These are phyloP conservation scores for Ustilago curta DNA, from an alignment of 1,284 basidiomycete species.

Conservation along the genomic window DNA sequence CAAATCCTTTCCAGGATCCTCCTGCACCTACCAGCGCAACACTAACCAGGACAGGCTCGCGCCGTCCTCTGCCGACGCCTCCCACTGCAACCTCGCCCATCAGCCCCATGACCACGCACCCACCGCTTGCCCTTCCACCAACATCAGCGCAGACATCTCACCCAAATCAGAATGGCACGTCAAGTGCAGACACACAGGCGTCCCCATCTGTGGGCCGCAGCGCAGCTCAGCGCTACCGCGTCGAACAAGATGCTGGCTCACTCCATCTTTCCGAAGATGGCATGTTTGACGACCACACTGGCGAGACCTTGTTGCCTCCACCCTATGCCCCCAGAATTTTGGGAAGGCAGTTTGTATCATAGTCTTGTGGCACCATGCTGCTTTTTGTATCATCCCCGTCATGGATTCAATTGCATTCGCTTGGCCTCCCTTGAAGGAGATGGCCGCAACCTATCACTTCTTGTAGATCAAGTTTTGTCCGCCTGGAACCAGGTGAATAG, in stretches of 20 bases:
- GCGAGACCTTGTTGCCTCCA: constrained; percentile 39
- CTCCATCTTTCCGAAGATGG: constrained; percentile 36
- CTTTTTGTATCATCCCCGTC: not conserved
- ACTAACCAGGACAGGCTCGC: constrained; percentile 20
- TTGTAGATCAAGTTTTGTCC: not conserved
- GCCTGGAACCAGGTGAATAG: no score
- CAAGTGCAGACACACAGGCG: not conserved
- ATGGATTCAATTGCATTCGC: not conserved
- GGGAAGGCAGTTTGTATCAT: constrained; percentile 35
- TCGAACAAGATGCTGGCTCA: constrained; percentile 40
- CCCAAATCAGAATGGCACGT: not conserved
- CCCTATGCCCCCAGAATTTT: constrained; percentile 31
- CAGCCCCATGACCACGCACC: constrained; percentile 10
- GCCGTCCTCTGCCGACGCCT: constrained; percentile 33
- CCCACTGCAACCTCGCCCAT: constrained; percentile 22
- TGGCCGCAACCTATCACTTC: not conserved
- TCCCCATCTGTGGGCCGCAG: constrained; percentile 8
- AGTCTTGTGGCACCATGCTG: not conserved
- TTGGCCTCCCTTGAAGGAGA: not conserved
- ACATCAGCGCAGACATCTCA: not conserved
- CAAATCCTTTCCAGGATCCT: constrained; percentile 28
- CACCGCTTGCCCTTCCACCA: not conserved
- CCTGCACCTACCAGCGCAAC: constrained; percentile 1
- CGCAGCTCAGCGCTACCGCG: constrained; percentile 18
- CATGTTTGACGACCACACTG: constrained; percentile 31